Conservation (phyloP, 805 yeast species). For the Starmerella floricola region DNA sequence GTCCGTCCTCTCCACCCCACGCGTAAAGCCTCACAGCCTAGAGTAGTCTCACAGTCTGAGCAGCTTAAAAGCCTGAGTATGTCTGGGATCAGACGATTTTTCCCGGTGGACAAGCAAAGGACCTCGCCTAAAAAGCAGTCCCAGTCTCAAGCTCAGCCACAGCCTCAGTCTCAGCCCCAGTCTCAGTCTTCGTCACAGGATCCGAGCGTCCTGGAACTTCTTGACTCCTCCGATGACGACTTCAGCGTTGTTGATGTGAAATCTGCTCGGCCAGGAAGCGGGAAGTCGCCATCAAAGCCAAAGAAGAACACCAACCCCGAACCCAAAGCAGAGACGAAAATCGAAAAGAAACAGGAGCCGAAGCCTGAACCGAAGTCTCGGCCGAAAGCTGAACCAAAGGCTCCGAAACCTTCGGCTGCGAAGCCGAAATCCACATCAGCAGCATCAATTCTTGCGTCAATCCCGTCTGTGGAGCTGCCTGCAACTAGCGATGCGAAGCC, state of each 20-base stretch:
- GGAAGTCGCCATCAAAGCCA: neutral
- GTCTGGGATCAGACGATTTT: slow-evolving; percentile 16
- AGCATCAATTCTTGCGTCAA: slow-evolving; percentile 44
- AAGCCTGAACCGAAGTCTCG: neutral
- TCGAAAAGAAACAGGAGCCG: too few species aligned
- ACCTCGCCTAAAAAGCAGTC: slow-evolving; percentile 9
- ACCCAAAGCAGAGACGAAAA: neutral
- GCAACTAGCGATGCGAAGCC: slow-evolving; percentile 37
- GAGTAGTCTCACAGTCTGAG: too few species aligned
- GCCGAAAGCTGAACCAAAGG: neutral
- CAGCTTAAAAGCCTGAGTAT: neutral
- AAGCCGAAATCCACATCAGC: too few species aligned
- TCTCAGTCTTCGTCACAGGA: too few species aligned
- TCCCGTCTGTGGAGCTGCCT: slow-evolving; percentile 64
- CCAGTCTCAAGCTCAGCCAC: neutral
- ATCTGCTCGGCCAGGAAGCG: neutral
- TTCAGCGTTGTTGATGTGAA: neutral
- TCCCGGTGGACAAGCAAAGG: slow-evolving; percentile 12
- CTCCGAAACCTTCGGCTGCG: too few species aligned
- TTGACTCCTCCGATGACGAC: slow-evolving; percentile 8
- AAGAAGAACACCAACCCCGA: too few species aligned
- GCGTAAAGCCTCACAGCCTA: too few species aligned
- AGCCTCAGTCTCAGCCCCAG: neutral
- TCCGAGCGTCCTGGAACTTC: neutral
- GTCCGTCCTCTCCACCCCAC: too few species aligned